A percentile compares a stretch with the other conserved stretches of the same genome.
These are phyloP conservation scores for Clonostachys chloroleuca DNA, from an alignment of 2,329 filamentous ascomycete genomes.

Conservation along the genomic window DNA sequence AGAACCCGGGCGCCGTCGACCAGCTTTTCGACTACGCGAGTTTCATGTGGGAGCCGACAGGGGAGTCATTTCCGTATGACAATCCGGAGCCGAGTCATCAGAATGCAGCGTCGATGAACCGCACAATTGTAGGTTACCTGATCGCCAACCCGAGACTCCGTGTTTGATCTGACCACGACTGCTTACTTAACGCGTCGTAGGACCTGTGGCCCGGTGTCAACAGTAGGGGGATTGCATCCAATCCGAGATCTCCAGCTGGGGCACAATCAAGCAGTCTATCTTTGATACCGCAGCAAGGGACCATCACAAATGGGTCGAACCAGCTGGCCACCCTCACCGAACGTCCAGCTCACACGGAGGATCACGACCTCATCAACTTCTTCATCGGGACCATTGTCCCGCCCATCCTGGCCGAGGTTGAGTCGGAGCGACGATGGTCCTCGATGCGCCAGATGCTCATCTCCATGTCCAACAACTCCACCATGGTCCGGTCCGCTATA, in stretches of 20 bases:
- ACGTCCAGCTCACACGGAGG: conserved; percentile 17
- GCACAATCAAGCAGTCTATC: conserved; percentile 29
- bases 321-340: conserved; percentile 18
- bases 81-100: no score
- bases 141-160: no score
- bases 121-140: no score
- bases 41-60: conserved; percentile 37
- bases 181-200: background rate
- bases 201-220: background rate
- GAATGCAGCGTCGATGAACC: no score
- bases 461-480: conserved; percentile 38
- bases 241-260: background rate
- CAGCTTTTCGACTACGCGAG: conserved; percentile 41
- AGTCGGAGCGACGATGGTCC: conserved; percentile 46
- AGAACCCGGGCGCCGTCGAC: background rate
- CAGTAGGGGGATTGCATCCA: background rate
- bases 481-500: conserved; percentile 41
- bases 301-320: conserved; percentile 4
- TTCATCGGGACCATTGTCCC: conserved; percentile 44
- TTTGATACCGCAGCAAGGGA: no score
- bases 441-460: conserved; percentile 42
- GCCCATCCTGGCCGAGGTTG: conserved; percentile 46
- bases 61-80: background rate
- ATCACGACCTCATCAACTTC: conserved; percentile 42
- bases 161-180: no score